Evolutionary conservation across 2,329 filamentous ascomycete species (phyloP), one percentile per base, ranked within the genome.

Genomic region (Phyllosticta paracitricarpa): DNA sequence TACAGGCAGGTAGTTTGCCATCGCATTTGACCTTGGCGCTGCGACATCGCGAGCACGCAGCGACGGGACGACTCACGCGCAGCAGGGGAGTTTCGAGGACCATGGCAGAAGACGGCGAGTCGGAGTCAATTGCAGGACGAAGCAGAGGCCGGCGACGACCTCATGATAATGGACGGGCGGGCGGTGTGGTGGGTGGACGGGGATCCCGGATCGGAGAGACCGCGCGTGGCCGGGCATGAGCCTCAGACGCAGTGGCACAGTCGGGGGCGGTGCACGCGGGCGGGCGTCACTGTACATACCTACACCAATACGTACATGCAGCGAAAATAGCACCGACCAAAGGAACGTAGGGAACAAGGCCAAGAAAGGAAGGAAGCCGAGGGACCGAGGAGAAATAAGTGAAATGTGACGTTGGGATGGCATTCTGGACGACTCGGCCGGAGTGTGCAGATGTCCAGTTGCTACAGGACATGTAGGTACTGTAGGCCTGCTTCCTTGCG

Each of bases 1-100:
- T 95, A 72, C 94, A 99, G 7, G 92, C 91, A 10, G 94, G 94
- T 48, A 97, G 79, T 74, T 97, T 97, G 64, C 94, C 93, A 77
- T 97, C 94, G 70, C 94, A 99, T 85, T 95, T 97, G 72, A 97
- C 91, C 78, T 99, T 99, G 59, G 93, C 92, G 64, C 88, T 84
- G 63, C 94, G 89, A 78, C 89, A 93, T 79, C 88, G 81, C 63
- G 88, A 89, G 72, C 89, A 93, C 25, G 89, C 89, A 60, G 88
- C 88, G 57, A 91, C 88, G 4, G 89, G 89, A 64, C 89, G 82
- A 70, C 88, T 91, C 65, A 93, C 89, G 68, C 86, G 83, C 67
- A 90, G 76, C 59, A 87, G 75, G 22, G 86, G 86, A 35, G 84
- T 79, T 56, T 81, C 77, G 57, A 80, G 70, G 63, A 77, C 75